Evolutionary conservation across 345 rosid genomes (phyloP).

Genomic region (Hevea brasiliensis): DNA sequence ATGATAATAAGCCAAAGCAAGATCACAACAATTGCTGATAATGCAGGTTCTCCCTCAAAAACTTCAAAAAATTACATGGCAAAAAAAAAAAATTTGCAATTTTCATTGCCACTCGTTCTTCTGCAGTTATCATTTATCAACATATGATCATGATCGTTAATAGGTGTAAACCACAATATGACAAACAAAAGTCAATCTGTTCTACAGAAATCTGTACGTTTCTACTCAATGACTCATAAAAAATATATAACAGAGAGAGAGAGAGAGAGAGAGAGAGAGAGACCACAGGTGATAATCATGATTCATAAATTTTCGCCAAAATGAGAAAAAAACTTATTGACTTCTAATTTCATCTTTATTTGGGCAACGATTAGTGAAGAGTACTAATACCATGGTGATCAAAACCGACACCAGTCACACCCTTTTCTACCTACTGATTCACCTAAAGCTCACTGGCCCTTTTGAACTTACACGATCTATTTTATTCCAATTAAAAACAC

Average conservation of each 20-base stretch:
- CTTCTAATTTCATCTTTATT: background rate
- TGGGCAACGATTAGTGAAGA: background rate
- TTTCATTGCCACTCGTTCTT: background rate
- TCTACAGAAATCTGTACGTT: background rate
- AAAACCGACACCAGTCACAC: background rate
- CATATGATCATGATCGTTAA: background rate
- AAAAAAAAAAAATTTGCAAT: background rate
- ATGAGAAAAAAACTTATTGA: background rate
- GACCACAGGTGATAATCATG: background rate
- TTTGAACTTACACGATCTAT: background rate
- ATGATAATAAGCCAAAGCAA: no score
- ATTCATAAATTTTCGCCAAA: background rate
- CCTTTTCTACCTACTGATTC: background rate
- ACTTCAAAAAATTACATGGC: background rate
- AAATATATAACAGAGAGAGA: no score
- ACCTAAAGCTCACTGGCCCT: background rate
- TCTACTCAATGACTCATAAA: background rate
- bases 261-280: no score
- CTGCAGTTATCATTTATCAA: background rate
- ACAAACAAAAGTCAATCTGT: constrained; percentile 1
- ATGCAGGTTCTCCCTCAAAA: background rate
- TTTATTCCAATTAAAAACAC: background rate
- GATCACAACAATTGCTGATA: no score
- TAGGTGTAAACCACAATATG: background rate
- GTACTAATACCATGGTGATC: background rate